A percentile compares a stretch with the other conserved stretches of the same genome.
These are phyloP conservation scores for Verticillium zaregamsianum DNA, from an alignment of 2,329 filamentous ascomycete genomes.

Conservation along the genomic window DNA sequence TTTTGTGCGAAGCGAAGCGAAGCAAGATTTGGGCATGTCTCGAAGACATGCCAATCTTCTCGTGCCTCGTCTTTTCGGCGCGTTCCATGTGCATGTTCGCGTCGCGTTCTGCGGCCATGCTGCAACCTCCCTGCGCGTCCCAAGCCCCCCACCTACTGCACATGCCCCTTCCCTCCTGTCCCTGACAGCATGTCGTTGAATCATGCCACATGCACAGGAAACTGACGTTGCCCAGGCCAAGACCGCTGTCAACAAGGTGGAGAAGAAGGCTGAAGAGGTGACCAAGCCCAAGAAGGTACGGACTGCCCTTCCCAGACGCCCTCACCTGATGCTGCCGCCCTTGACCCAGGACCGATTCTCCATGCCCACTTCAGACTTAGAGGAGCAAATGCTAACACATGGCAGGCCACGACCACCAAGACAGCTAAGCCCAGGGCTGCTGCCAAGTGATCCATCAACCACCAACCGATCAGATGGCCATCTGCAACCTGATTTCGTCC, in stretches of 20 bases:
- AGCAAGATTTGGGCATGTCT: not conserved
- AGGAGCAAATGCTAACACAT: not conserved
- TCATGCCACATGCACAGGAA: not conserved
- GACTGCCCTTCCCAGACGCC: not conserved
- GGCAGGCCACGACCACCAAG: not conserved
- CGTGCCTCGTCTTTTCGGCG: not conserved
- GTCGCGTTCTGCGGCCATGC: not conserved
- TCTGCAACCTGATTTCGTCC: not conserved
- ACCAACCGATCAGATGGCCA: not conserved
- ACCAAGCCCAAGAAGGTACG: constrained; percentile 9
- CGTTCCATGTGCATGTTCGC: not conserved
- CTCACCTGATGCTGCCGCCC: not conserved
- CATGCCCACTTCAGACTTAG: not conserved
- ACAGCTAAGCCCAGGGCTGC: constrained; percentile 12
- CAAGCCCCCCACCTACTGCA: not conserved
- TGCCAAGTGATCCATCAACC: not conserved
- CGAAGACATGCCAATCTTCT: not conserved
- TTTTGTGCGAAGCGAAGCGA: not conserved
- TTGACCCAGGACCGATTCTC: not conserved
- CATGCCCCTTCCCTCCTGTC: not conserved
- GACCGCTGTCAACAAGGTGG: constrained; percentile 9
- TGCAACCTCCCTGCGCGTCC: not conserved
- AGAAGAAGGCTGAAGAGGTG: not conserved
- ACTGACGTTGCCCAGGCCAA: constrained; percentile 7
- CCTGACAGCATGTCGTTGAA: not conserved